These are phyloP conservation scores for Talaromyces sp. DNA, from an alignment of 2,329 filamentous ascomycete genomes.

Conservation along the genomic window DNA sequence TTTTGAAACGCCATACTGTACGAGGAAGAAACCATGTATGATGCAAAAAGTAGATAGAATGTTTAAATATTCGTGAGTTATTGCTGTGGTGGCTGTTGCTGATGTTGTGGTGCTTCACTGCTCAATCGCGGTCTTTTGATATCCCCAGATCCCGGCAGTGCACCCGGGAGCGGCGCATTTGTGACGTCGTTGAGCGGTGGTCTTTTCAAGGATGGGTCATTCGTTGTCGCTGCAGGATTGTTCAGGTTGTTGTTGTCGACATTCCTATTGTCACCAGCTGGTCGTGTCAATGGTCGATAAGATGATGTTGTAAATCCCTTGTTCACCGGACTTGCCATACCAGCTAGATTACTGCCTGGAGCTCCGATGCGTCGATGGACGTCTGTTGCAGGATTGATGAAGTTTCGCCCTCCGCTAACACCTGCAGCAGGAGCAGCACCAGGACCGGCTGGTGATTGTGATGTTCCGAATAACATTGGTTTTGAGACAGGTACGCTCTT, in stretches of 20 bases:
- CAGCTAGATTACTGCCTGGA: conserved; percentile 24
- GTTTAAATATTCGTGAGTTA: not conserved
- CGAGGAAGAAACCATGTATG: not conserved
- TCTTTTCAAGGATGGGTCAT: conserved; percentile 35
- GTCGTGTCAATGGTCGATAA: conserved; percentile 45
- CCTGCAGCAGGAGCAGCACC: not conserved
- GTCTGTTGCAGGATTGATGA: conserved; percentile 36
- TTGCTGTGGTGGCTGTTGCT: conserved; percentile 20
- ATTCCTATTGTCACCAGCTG: conserved; percentile 31
- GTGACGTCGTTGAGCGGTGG: conserved; percentile 45
- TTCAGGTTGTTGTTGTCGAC: conserved; percentile 21
- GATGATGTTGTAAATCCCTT: conserved; percentile 37
- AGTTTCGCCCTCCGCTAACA: conserved; percentile 28
- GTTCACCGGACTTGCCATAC: conserved; percentile 31
- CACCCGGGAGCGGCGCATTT: conserved; percentile 34
- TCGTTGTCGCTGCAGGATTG: conserved; percentile 22
- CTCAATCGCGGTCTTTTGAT: conserved; percentile 29
- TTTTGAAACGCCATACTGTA: not conserved
- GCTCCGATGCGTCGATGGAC: conserved; percentile 36
- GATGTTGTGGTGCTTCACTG: conserved; percentile 22
- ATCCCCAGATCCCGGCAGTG: conserved; percentile 25
- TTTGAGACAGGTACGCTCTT: conserved; percentile 69
- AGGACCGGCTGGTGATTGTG: conserved; percentile 21
- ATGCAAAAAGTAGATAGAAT: not conserved
- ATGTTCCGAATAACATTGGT: conserved; percentile 32